Evolutionary conservation across 108 stramenopile genomes (phyloP).

Genomic region (Chaetoceros muelleri): DNA sequence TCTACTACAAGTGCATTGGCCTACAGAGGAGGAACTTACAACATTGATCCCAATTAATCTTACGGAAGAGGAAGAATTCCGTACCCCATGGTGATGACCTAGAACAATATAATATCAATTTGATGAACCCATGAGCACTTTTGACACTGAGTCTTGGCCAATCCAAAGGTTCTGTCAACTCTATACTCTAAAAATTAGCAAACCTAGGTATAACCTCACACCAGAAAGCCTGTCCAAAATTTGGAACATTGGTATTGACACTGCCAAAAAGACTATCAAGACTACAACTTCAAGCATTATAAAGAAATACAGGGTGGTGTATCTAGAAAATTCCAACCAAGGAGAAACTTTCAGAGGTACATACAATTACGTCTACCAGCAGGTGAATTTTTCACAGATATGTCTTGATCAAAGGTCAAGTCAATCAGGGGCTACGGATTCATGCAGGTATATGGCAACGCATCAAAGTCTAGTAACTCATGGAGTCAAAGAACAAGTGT

Average conservation of each 20-base stretch:
- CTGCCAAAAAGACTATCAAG: conserved; percentile 14
- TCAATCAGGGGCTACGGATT: background rate
- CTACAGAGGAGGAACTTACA: background rate
- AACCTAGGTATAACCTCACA: too few relatives aligned
- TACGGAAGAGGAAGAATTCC: background rate
- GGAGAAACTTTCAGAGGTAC: background rate
- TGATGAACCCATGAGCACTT: too few relatives aligned
- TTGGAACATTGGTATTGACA: conserved; percentile 14
- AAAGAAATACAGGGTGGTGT: background rate
- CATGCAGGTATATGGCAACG: background rate
- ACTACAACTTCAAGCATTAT: conserved; percentile 4
- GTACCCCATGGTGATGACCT: too few relatives aligned
- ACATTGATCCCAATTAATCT: background rate
- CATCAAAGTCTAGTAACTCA: background rate
- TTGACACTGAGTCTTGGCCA: too few relatives aligned
- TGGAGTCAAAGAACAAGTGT: background rate
- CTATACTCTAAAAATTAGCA: too few relatives aligned
- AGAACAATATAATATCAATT: too few relatives aligned
- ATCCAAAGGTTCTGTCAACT: too few relatives aligned
- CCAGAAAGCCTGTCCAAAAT: conserved; percentile 18
- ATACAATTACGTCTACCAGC: background rate
- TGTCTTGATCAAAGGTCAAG: background rate
- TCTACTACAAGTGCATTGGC: background rate
- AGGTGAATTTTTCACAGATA: background rate
- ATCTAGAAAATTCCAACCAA: background rate